Evolutionary conservation across 768 basidiomycete genomes (phyloP).

Genomic region (Mycena polygramma): DNA sequence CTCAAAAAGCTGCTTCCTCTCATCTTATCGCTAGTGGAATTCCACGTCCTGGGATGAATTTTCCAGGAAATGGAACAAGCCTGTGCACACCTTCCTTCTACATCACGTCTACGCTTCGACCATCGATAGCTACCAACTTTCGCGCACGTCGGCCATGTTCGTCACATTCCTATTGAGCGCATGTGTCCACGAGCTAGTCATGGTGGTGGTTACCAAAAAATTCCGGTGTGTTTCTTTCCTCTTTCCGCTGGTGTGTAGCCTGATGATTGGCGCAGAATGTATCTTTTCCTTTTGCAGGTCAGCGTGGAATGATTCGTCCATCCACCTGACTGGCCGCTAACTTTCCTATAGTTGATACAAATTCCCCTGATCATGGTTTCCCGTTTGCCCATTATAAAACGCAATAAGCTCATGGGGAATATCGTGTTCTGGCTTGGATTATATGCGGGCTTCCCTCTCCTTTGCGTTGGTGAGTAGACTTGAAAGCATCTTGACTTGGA

Average conservation of each 20-base stretch:
- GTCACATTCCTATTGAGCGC: conserved; percentile 94
- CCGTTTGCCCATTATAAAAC: conserved; percentile 79
- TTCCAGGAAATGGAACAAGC: conserved; percentile 98
- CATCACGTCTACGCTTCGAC: conserved; percentile 96
- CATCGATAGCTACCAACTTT: conserved; percentile 81
- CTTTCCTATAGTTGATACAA: conserved; percentile 75
- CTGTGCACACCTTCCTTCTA: conserved; percentile 93
- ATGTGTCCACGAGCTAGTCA: conserved; percentile 92
- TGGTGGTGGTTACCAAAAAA: conserved; percentile 96
- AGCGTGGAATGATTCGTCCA: not conserved
- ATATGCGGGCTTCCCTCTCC: conserved; percentile 91
- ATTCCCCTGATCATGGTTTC: conserved; percentile 91
- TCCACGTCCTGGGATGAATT: conserved; percentile 98
- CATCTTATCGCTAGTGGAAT: conserved; percentile 78
- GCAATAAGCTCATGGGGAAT: conserved; percentile 86
- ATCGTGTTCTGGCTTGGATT: conserved; percentile 95
- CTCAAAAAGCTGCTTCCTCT: not conserved
- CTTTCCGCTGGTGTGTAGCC: not conserved
- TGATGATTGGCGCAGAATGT: conserved; percentile 66
- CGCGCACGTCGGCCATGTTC: conserved; percentile 87
- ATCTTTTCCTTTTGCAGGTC: conserved; percentile 78
- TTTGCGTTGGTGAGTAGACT: conserved; percentile 73
- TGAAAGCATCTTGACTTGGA: not conserved
- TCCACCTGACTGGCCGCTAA: not conserved
- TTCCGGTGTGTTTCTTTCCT: conserved; percentile 67